A percentile compares a stretch with the other conserved stretches of the same genome.
phyloP scores from a whole-genome alignment of 2,329 filamentous ascomycete genomes.

The Colletotrichum sp. region DNA sequence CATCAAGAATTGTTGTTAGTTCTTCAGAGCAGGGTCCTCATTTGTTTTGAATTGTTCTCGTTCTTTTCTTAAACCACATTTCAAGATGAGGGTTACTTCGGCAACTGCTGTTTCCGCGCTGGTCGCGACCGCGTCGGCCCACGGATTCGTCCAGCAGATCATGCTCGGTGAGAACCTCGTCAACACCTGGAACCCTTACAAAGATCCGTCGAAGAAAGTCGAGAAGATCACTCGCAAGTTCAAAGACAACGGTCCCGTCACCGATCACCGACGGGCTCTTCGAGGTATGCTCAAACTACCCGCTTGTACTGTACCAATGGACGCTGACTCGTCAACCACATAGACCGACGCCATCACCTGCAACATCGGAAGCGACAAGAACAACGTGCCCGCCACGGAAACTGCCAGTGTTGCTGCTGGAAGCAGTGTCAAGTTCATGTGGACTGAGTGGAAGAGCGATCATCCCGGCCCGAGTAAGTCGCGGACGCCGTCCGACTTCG shows the following conservation, averaged over 20 bases:
- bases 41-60: not conserved
- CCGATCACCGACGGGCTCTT: constrained; percentile 29
- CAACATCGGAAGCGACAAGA: constrained; percentile 52
- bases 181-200: constrained; percentile 32
- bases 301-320: not conserved
- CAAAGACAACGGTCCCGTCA: constrained; percentile 31
- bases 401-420: constrained; percentile 44
- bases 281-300: not conserved
- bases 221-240: constrained; percentile 29
- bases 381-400: constrained; percentile 38
- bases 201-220: constrained; percentile 30
- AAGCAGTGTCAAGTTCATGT: constrained; percentile 43
- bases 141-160: constrained; percentile 19
- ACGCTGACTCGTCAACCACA: not conserved
- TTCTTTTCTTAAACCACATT: not conserved
- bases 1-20: accelerated
- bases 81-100: not conserved
- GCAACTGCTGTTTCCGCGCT: constrained; percentile 9
- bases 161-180: constrained; percentile 25
- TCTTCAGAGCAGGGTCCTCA: not conserved
- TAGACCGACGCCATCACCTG: constrained; percentile 31
- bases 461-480: constrained; percentile 48
- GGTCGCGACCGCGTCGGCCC: constrained; percentile 19
- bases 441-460: constrained; percentile 46
- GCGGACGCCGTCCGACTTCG: too few relatives aligned